Base-by-base conservation (phyloP, 2,329 filamentous ascomycete species). In the Elsinoe australis region DNA sequence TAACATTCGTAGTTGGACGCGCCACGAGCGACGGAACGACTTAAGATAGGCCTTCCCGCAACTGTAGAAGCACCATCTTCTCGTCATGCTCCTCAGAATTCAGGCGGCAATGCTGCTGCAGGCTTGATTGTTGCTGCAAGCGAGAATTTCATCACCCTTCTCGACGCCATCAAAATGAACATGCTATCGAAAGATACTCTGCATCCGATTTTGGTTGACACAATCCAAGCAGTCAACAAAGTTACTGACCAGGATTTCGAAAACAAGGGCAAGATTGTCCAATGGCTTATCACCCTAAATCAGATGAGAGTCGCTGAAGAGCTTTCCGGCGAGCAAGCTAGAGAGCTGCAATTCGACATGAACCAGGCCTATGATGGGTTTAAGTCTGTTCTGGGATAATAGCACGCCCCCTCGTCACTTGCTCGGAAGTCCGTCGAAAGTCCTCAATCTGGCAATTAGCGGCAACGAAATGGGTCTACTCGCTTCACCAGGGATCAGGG, bases 261-360 rank as follows among this genome's bases (percentile, higher is more conserved):
- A 57, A 89, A 83, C 62, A 83, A 94, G 56, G 88, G 86, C 58
- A 96, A 96, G 75, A 96, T 98, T 58, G 88, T 98, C 49, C 89
- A 95, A 65, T 98, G 92, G 92, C 75, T 98, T 56, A 98, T 98
- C 59, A 85, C 87, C 5, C 72, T 98, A 54, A 98, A 98, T 63
- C 89, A 95, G 68, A 96, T 98, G 92, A 87, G 87, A 61, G 92
- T 89, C 6, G 88, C 87, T 1, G 89, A 96, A 60, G 88, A 95
- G 64, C 67, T 98, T 56, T 83, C 78, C 57, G 85, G 94, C 59
- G 82, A 90, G 50, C 87, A 95, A 67, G 85, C 85, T 4, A 75
- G 90, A 50, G 88, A 98, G 65, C 71, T 96, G 56, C 85, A 92
- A 56, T 80, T 95, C 64, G 90, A 96, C 64, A 94, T 96, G 61